Base-by-base conservation (phyloP, 2,329 filamentous ascomycete genomes). In the Lecanosticta acicola region DNA sequence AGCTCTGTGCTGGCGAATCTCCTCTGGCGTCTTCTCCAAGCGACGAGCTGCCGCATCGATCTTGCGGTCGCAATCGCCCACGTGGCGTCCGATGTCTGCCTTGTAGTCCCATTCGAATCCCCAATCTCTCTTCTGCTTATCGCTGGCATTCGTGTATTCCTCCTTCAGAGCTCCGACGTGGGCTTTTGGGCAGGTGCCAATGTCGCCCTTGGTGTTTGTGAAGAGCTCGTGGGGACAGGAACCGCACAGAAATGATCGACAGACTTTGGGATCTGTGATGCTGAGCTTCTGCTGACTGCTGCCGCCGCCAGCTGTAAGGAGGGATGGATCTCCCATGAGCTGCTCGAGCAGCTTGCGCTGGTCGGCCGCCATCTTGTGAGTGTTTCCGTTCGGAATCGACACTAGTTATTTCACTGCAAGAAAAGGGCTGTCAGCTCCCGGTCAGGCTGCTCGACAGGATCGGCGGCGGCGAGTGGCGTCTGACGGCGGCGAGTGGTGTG, bases 331-430 rank as follows among this genome's bases (percentile, higher is more conserved):
- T 64, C 80, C 80, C 80, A 83, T 83, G 58, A 84, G 79, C 79
- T 98, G 93, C 81, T 97, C 93, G 45, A 98, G 87, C 77, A 97
- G 84, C 80, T 94, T 94, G 66, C 93, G 83, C 72, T 96, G 91
- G 81, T 98, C 93, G 56, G 91, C 90, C 46, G 91, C 91, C 91
- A 97, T 95, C 58, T 20, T 68, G 32, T 11, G 24, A 29, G 5
- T 29, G 24, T 29, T 11, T 29, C 7, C 24, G 24, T n/a, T n/a
- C n/a, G n/a, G n/a, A n/a, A n/a, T n/a, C n/a, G n/a, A n/a, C n/a
- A n/a, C n/a, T n/a, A n/a, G n/a, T n/a, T n/a, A n/a, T n/a, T n/a
- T n/a, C n/a, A n/a, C n/a, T n/a, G n/a, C n/a, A n/a, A n/a, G n/a
- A n/a, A n/a, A n/a, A n/a, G n/a, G n/a, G n/a, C n/a, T n/a, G n/a